A percentile compares a stretch with the other conserved stretches of the same genome.
These are phyloP conservation scores for Tieghemostelium lacteum DNA, from an alignment of 78 protist species.

Conservation along the genomic window DNA sequence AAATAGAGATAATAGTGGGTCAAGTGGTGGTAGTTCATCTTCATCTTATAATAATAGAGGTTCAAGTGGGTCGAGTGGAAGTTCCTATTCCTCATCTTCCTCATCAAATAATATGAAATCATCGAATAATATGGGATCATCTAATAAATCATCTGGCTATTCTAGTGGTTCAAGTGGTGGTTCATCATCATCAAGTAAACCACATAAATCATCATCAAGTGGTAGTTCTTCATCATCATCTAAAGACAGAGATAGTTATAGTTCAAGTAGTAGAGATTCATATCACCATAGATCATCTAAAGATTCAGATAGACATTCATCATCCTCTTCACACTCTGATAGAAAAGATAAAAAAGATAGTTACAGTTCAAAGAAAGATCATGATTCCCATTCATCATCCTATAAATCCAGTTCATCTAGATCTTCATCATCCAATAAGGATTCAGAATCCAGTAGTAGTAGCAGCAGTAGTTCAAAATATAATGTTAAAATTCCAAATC, in stretches of 20 bases:
- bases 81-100: no score
- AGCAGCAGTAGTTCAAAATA: not conserved
- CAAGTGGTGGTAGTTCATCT: not conserved
- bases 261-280: not conserved
- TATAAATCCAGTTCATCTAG: not conserved
- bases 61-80: no score
- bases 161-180: no score
- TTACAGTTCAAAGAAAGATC: not conserved
- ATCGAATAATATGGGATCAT: no score
- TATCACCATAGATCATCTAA: not conserved
- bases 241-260: not conserved
- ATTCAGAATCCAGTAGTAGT: not conserved
- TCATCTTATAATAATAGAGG: no score
- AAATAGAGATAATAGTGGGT: not conserved
- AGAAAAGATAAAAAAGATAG: not conserved
- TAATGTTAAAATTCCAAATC: constrained; percentile 14
- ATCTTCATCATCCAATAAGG: not conserved
- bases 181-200: not conserved
- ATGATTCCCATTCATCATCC: not conserved
- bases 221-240: not conserved
- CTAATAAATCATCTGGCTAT: no score
- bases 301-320: not conserved
- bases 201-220: not conserved
- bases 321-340: not conserved
- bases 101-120: no score